Base-by-base conservation (phyloP, 192 early-diverging fungal species). In the Coemansia reversa region DNA sequence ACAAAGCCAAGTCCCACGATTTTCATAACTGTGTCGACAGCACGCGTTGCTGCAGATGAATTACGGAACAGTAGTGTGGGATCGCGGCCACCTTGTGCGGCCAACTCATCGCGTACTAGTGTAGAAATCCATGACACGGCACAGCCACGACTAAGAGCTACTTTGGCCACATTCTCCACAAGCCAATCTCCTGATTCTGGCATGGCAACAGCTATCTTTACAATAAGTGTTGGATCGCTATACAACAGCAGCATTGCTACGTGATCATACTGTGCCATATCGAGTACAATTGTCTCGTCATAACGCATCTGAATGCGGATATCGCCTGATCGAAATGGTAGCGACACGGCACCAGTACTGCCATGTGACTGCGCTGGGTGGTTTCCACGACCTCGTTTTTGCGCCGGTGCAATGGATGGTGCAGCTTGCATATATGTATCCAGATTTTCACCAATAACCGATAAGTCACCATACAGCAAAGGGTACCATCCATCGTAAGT, bases 1-100 rank as follows among this genome's bases (percentile, higher is more conserved):
- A 89, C 58, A 32, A 86, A 89, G 33, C 75, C 65, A 35, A 84
- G 76, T 0, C 89, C 87, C 16, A 86, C 69, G 45, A 88, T 68
- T 25, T 86, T 87, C 89, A 91, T 91, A 58, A 88, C 84, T 7
- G 83, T 81, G 69, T 91, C 89, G 29, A 89, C 70, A 5, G 86
- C 84, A 24, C 88, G 87, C 2, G 89, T 91, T 25, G 86, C 69
- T 18, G 89, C 75, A 14, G 89, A 86, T 16, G 88, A 80, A 19
- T 87, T 86, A 52, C 89, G 81, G 49, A 83, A 83, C 25, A 83
- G 23, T 24, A 83, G 62, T 1, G 72, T 62, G 1, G 76, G 81
- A n/a, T 83, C 76, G 18, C 68, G 78, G 1, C 60, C 67, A 1
- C 62, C 50, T 18, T 65, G 69, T 9, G 53, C 24, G n/a, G 27